phyloP scores from a whole-genome alignment of 768 basidiomycete genomes.

The Kwoniella bestiolae region DNA sequence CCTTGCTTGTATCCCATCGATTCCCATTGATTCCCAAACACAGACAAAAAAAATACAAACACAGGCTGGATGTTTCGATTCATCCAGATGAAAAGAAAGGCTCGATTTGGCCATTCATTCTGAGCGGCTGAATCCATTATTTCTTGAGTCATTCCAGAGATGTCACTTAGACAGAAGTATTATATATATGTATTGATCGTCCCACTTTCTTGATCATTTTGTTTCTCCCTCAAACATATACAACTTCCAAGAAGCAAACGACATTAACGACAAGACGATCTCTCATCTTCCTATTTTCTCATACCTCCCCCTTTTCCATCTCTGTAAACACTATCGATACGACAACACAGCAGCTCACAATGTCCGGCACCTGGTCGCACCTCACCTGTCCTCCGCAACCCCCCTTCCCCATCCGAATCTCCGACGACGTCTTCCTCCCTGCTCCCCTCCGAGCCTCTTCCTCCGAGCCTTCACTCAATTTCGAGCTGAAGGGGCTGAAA shows the following conservation, averaged over 20 bases:
- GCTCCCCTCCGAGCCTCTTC: constrained; percentile 8
- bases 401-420: constrained; percentile 19
- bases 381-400: constrained; percentile 22
- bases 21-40: neutral
- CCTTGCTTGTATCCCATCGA: neutral
- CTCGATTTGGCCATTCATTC: neutral
- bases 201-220: neutral
- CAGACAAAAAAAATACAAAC: neutral
- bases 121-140: neutral
- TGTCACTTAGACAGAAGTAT: neutral
- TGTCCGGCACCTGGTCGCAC: constrained; percentile 22
- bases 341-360: neutral
- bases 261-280: neutral
- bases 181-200: neutral
- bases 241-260: neutral
- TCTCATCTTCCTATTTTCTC: too few species aligned
- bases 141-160: neutral
- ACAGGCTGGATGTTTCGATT: neutral
- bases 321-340: too few species aligned
- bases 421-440: constrained; percentile 21
- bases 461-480: constrained; percentile 16
- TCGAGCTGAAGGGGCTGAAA: constrained; percentile 18
- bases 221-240: neutral
- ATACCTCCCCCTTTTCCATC: too few species aligned
- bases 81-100: neutral